Evolutionary conservation across 2,329 filamentous ascomycete species (phyloP).

Genomic region (Trichoderma aggressivum): DNA sequence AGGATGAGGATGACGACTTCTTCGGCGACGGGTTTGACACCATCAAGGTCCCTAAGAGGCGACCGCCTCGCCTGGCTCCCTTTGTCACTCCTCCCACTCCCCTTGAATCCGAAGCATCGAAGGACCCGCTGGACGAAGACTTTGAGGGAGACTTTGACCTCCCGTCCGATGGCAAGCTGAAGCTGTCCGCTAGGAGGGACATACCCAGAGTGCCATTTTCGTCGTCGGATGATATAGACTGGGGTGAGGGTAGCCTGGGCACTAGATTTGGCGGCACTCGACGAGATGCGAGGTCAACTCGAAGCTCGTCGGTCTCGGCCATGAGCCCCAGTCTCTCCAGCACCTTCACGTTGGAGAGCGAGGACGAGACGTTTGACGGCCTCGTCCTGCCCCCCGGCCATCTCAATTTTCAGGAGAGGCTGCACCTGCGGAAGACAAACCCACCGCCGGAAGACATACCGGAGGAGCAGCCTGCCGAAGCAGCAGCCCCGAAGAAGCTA

Average conservation of each 20-base stretch:
- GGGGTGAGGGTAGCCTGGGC: conserved; percentile 89
- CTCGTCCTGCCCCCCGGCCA: conserved; percentile 79
- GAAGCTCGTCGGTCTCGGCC: conserved; percentile 83
- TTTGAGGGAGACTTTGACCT: conserved; percentile 72
- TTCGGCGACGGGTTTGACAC: conserved; percentile 63
- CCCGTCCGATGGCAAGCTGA: conserved; percentile 63
- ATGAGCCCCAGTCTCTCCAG: conserved; percentile 92
- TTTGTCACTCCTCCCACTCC: conserved; percentile 56
- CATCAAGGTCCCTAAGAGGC: conserved; percentile 64
- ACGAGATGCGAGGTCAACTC: conserved; percentile 72
- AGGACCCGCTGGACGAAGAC: conserved; percentile 51
- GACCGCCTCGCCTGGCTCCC: conserved; percentile 48
- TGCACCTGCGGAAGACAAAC: conserved; percentile 67
- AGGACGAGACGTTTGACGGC: conserved; percentile 90
- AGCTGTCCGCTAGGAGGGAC: conserved; percentile 59
- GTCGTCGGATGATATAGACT: conserved; percentile 77
- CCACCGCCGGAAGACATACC: conserved; percentile 51
- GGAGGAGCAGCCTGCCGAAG: conserved; percentile 33
- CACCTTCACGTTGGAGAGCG: conserved; percentile 86
- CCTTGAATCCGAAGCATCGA: conserved; percentile 39
- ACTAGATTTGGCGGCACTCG: conserved; percentile 85
- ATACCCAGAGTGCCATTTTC: conserved; percentile 60
- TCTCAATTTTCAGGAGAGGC: conserved; percentile 74
- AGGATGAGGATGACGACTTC: conserved; percentile 56
- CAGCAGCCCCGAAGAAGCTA: conserved; percentile 31